A percentile compares a stretch with the other conserved stretches of the same genome.
These are phyloP conservation scores for Triadica sebifera DNA, from an alignment of 345 rosid genomes.

Conservation along the genomic window DNA sequence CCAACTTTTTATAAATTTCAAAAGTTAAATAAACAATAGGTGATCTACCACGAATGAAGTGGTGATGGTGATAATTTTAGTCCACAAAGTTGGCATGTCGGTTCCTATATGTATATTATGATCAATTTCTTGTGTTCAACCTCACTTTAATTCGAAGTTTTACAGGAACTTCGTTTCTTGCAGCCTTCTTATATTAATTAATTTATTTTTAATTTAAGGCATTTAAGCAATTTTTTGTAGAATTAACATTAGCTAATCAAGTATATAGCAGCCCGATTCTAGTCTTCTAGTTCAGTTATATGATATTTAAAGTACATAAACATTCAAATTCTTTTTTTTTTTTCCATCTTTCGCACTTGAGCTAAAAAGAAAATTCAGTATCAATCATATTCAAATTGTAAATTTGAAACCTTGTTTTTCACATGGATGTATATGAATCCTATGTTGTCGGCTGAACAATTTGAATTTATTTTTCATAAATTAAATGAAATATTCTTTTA, in stretches of 20 bases:
- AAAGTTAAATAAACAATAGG: not conserved
- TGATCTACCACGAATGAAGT: not conserved
- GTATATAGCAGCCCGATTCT: too few relatives aligned
- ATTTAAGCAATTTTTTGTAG: too few relatives aligned
- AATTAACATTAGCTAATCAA: too few relatives aligned
- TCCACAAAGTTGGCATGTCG: constrained; percentile 3
- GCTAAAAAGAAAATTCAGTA: not conserved
- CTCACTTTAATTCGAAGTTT: not conserved
- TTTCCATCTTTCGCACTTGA: not conserved
- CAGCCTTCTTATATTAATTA: too few relatives aligned
- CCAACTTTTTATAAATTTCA: too few relatives aligned
- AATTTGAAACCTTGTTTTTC: not conserved
- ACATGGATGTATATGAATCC: not conserved
- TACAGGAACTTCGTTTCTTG: too few relatives aligned
- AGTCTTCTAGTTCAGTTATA: too few relatives aligned
- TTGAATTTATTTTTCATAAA: not conserved
- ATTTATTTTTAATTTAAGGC: too few relatives aligned
- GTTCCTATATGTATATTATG: not conserved
- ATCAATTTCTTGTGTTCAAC: not conserved
- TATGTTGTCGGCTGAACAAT: not conserved
- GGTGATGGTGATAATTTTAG: not conserved
- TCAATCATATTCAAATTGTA: not conserved
- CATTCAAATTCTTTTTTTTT: not conserved
- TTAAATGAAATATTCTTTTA: too few relatives aligned
- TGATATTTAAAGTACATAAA: too few relatives aligned